Conservation (phyloP, 140 eudicot species). For the Anethum foeniculum region DNA sequence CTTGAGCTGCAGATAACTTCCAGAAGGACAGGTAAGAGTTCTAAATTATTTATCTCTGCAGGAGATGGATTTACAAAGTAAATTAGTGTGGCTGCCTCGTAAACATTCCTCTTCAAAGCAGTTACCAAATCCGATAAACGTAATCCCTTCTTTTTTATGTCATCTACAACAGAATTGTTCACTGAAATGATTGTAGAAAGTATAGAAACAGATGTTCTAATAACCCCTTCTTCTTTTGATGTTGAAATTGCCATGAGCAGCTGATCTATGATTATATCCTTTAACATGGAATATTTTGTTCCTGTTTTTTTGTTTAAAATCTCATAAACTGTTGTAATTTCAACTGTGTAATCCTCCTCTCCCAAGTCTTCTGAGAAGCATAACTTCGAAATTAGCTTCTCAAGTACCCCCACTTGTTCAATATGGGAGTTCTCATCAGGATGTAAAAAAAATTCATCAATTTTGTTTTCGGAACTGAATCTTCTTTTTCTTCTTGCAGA, state of each 20-base stretch:
- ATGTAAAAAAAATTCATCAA: conserved; percentile 6
- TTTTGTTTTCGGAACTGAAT: conserved; percentile 8
- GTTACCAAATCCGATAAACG: conserved; percentile 51
- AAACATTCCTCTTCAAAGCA: conserved; percentile 60
- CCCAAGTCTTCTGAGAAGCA: conserved; percentile 58
- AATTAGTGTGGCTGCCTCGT: conserved; percentile 64
- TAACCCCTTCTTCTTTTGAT: conserved; percentile 58
- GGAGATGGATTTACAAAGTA: conserved; percentile 68
- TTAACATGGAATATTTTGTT: conserved; percentile 56
- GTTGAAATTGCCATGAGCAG: conserved; percentile 60
- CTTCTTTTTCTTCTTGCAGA: conserved; percentile 13
- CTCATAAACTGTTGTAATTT: conserved; percentile 56
- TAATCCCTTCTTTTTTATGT: conserved; percentile 58
- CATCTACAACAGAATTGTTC: conserved; percentile 50
- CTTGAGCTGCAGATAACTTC: conserved; percentile 53
- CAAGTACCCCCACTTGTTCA: conserved; percentile 50
- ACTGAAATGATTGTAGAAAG: conserved; percentile 51
- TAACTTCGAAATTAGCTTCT: conserved; percentile 60
- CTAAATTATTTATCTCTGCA: conserved; percentile 49
- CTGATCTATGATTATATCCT: conserved; percentile 65
- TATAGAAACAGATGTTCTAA: conserved; percentile 61
- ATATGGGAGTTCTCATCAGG: conserved; percentile 35
- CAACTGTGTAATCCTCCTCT: conserved; percentile 42
- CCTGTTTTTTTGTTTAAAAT: conserved; percentile 53
- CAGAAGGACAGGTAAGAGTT: conserved; percentile 57